These are phyloP conservation scores for Ophiocordyceps camponoti-saundersi DNA, from an alignment of 2,329 filamentous ascomycete species.

Conservation along the genomic window DNA sequence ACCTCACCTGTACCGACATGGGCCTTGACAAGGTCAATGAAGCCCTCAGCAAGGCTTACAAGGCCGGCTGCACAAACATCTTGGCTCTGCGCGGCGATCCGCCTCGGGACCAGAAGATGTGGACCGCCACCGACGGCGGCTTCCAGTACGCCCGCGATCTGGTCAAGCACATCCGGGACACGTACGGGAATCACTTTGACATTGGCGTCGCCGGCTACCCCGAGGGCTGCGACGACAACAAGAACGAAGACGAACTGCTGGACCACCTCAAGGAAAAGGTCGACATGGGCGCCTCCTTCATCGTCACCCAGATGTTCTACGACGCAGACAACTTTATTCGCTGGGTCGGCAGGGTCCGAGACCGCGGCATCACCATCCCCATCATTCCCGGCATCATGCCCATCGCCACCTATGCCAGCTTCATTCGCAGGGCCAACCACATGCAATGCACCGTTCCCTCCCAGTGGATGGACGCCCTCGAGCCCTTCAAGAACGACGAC, in stretches of 20 bases:
- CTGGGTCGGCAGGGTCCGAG: constrained; percentile 78
- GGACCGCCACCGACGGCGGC: constrained; percentile 71
- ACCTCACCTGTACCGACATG: constrained; percentile 98
- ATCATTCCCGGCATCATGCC: constrained; percentile 77
- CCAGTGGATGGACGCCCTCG: constrained; percentile 64
- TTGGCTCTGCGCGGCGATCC: constrained; percentile 86
- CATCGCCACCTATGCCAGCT: constrained; percentile 89
- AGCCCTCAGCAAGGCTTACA: constrained; percentile 75
- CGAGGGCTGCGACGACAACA: constrained; percentile 87
- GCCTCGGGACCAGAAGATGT: constrained; percentile 82
- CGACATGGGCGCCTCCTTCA: constrained; percentile 81
- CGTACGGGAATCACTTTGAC: constrained; percentile 64
- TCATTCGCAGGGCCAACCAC: constrained; percentile 77
- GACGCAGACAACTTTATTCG: constrained; percentile 87
- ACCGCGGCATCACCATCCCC: constrained; percentile 65
- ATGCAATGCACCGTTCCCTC: constrained; percentile 74
- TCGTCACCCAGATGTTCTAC: constrained; percentile 99
- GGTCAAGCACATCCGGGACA: constrained; percentile 63
- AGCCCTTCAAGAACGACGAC: constrained; percentile 94
- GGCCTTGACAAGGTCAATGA: constrained; percentile 79
- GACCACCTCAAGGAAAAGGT: constrained; percentile 95
- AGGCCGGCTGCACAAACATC: constrained; percentile 93
- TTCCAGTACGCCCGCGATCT: constrained; percentile 90
- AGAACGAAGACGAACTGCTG: constrained; percentile 68
- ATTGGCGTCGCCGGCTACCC: constrained; percentile 96